Conservation (phyloP, 1,139 yeast species). For the Sugiyamaella novakii region DNA sequence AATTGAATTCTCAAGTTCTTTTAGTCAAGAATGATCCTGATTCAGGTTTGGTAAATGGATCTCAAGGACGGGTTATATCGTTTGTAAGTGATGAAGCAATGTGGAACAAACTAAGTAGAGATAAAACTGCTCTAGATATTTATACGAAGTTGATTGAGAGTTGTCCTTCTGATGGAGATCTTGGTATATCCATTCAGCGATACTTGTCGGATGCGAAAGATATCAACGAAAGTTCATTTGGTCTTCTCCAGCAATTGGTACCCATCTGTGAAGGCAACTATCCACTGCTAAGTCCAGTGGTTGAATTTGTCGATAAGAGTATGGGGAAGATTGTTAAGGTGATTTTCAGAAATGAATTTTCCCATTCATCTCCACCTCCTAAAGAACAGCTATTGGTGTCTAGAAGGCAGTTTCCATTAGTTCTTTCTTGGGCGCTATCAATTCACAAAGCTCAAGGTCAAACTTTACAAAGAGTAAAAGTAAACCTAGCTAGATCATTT, state of each 20-base stretch:
- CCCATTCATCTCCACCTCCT: conserved; percentile 8
- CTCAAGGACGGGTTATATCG: conserved; percentile 48
- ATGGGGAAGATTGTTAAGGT: background rate
- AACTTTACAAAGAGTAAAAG: conserved; percentile 74
- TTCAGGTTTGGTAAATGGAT: conserved; percentile 54
- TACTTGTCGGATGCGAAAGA: background rate
- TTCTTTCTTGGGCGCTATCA: conserved; percentile 86
- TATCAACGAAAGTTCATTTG: background rate
- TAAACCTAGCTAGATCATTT: conserved; percentile 68
- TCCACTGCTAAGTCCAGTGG: conserved; percentile 1
- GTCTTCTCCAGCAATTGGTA: background rate
- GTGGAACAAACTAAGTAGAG: conserved; percentile 6
- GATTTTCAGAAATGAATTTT: conserved; percentile 11
- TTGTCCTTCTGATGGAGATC: background rate
- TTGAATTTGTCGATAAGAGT: conserved; percentile 5
- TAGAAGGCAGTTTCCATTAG: conserved; percentile 69
- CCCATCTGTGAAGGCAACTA: background rate
- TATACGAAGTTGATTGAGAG: conserved; percentile 5
- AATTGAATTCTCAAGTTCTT: conserved; percentile 66
- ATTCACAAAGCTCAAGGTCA: conserved; percentile 94
- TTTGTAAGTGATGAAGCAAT: conserved; percentile 36
- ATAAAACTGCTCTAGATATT: conserved; percentile 3
- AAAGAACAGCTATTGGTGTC: conserved; percentile 30
- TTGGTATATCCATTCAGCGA: background rate
- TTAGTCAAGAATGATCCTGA: conserved; percentile 51